phyloP scores from a whole-genome alignment of 1,284 basidiomycete genomes.

The Rhodofomes roseus region DNA sequence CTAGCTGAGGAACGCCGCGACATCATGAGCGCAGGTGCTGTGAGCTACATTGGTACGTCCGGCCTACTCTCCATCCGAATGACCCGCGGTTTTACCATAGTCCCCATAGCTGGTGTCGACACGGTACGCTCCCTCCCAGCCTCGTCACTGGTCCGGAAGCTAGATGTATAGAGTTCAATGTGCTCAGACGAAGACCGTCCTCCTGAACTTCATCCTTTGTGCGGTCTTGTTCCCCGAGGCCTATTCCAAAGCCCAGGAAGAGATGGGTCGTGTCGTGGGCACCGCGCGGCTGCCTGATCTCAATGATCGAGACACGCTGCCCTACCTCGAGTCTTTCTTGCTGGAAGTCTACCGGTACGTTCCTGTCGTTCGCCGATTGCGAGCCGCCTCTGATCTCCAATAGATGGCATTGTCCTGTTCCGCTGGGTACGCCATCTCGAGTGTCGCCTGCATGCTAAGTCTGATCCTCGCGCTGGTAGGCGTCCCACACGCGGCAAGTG shows the following conservation, averaged over 20 bases:
- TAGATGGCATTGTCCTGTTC: conserved; percentile 23
- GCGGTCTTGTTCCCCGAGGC: conserved; percentile 31
- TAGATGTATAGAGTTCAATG: too few species aligned
- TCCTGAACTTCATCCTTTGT: conserved; percentile 35
- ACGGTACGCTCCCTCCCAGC: conserved; percentile 20
- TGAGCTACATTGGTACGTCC: background rate
- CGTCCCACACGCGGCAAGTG: conserved; percentile 45
- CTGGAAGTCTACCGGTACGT: conserved; percentile 36
- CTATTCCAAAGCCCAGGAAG: conserved; percentile 1
- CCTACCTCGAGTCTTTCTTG: conserved; percentile 21
- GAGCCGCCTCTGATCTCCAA: too few species aligned
- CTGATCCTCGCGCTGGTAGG: conserved; percentile 23
- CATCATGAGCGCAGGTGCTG: background rate
- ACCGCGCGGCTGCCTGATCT: conserved; percentile 1
- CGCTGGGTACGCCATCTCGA: conserved; percentile 4
- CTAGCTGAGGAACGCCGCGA: conserved; percentile 8
- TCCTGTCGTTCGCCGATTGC: background rate
- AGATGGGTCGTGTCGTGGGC: conserved; percentile 6
- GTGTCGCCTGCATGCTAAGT: background rate
- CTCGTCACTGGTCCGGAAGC: too few species aligned
- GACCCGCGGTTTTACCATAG: background rate
- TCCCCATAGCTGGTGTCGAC: conserved; percentile 25
- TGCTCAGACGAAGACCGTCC: conserved; percentile 12
- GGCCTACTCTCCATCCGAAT: background rate
- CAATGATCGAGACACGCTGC: background rate